Evolutionary conservation across 805 yeast genomes (phyloP), one percentile per base, ranked within the genome.

Genomic region (Tetrapisispora nanseiensis): DNA sequence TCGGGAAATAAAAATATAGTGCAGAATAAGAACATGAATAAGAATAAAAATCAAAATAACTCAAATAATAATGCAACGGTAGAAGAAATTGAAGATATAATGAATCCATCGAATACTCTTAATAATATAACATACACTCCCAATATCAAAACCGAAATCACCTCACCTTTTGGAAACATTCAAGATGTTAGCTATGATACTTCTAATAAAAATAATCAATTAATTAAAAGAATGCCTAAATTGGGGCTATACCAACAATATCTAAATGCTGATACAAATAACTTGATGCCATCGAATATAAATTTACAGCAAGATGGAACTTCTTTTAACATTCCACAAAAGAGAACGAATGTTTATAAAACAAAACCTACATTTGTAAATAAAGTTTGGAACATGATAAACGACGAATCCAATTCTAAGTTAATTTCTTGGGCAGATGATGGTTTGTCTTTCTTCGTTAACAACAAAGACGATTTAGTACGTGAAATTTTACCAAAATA

Each of bases 341-440:
- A 26, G n/a, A 23, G 35, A 21, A 16, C 21, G 7, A 50, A 46
- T 30, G 37, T 47, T 9, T 54, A 54, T 38, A 82, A 80, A 54
- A 56, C 78, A 0, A 68, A 86, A 41, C 95, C 97, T 1, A 94
- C 95, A 0, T 92, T 92, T 66, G 95, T 92, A 9, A 77, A 80
- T 70, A 92, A 92, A 62, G 67, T 92, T 16, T 90, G 98, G 98
- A 74, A 80, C 29, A 92, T 92, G 96, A 87, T 92, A 8, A 89
- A 89, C 59, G 96, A 90, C 57, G 68, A 76, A 1, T 54, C 63
- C 0, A 90, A 89, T 61, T 60, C 71, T 15, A 73, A 80, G 35
- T 78, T 77, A 52, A 90, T 92, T 37, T 69, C 78, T 30, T 92
- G 98, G 98, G 69, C 78, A 53, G 74, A 77, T 1, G 89, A 85